Conservation (phyloP, 2,329 filamentous ascomycete genomes). For the Exophiala sideris region DNA sequence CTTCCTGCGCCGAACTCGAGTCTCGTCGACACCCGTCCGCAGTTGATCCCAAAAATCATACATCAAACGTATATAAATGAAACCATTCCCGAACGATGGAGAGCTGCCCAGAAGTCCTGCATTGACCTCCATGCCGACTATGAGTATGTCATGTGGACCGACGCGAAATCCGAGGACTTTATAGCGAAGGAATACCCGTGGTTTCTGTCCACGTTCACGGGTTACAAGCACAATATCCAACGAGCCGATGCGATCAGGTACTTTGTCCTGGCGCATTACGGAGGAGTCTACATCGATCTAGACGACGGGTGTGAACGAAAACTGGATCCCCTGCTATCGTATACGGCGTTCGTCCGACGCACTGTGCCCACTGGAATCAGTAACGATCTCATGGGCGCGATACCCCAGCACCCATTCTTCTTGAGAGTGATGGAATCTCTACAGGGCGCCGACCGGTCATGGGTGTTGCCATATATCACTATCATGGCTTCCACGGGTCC, state of each 20-base stretch:
- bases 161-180: slow-evolving; percentile 65
- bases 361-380: slow-evolving; percentile 75
- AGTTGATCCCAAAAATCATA: slow-evolving; percentile 71
- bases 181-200: slow-evolving; percentile 71
- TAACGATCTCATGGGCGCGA: slow-evolving; percentile 75
- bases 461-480: slow-evolving; percentile 69
- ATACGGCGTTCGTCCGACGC: slow-evolving; percentile 67
- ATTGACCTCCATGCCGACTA: slow-evolving; percentile 66
- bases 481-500: slow-evolving; percentile 78
- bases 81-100: slow-evolving; percentile 65
- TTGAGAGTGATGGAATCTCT: slow-evolving; percentile 64
- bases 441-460: slow-evolving; percentile 65
- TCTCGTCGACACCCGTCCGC: slow-evolving; percentile 53
- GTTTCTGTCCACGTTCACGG: slow-evolving; percentile 72
- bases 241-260: slow-evolving; percentile 76
- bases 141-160: slow-evolving; percentile 77
- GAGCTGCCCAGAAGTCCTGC: slow-evolving; percentile 63
- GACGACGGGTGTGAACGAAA: slow-evolving; percentile 70
- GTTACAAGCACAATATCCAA: slow-evolving; percentile 72
- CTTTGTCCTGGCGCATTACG: slow-evolving; percentile 72
- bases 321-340: slow-evolving; percentile 65
- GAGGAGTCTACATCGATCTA: slow-evolving; percentile 77
- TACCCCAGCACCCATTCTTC: slow-evolving; percentile 73
- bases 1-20: slow-evolving; percentile 63
- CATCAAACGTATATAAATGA: slow-evolving; percentile 74